Base-by-base conservation (phyloP, 805 yeast species). In the Danielia oregonensis region DNA sequence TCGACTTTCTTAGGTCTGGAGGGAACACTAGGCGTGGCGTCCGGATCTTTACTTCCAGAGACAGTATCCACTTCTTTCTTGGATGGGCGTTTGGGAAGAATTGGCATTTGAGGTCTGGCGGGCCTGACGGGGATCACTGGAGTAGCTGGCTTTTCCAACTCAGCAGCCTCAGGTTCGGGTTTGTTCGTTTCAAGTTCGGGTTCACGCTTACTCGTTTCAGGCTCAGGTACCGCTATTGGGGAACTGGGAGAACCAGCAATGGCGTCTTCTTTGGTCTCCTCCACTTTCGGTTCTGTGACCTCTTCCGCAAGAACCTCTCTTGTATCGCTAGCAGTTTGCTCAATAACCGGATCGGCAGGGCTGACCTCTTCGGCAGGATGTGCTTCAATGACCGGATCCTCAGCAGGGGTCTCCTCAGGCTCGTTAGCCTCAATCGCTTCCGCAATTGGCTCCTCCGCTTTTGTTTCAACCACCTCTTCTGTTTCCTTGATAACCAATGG, bases 71-170 rank as follows among this genome's bases (percentile, higher is more conserved):
- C 19, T 9, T 10, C 13, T n/a, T 23, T n/a, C 27, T 34, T 43
- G 36, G 25, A 29, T 6, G 51, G 51, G 7, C 49, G 45, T 6
- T 33, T 27, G 5, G 51, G 51, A 19, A 46, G 32, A 5, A 22
- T 21, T 6, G 49, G 42, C 11, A 26, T 24, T n/a, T 22, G n/a
- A n/a, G n/a, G 15, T 10, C 23, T 33, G 6, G 19, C 10, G 19
- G 46, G 46, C 16, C 44, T 39, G n/a, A 24, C 24, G 15, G 44
- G 44, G 18, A 40, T 24, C 4, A 22, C 29, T 10, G 41, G 44
- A 15, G 26, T 19, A 17, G 35, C 10, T 1, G 5, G n/a, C 6
- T 23, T 12, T 6, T 18, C 29, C 8, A n/a, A n/a, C n/a, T n/a
- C n/a, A n/a, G n/a, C n/a, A n/a, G n/a, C n/a, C n/a, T n/a, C n/a